Conservation (phyloP, 2,329 filamentous ascomycete genomes). For the Aspergillus candidus region DNA sequence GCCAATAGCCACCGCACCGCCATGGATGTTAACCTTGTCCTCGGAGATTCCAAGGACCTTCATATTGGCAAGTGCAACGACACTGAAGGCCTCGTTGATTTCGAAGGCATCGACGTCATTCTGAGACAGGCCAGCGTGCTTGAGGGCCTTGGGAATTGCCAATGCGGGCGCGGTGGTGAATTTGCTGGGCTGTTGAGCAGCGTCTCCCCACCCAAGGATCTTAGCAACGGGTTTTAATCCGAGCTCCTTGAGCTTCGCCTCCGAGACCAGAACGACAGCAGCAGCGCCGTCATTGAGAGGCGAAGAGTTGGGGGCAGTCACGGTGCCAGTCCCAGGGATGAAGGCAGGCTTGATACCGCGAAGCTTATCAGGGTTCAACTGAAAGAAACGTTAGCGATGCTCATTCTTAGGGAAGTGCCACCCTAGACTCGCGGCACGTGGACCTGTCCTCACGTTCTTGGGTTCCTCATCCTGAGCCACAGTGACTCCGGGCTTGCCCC, state of each 20-base stretch:
- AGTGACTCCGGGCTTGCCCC: constrained; percentile 78
- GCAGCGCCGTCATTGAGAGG: constrained; percentile 93
- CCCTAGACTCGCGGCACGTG: neutral
- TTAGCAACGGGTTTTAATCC: constrained; percentile 87
- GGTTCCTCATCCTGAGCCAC: constrained; percentile 89
- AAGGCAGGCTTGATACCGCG: constrained; percentile 79
- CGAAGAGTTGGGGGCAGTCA: constrained; percentile 94
- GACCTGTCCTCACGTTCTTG: constrained; percentile 61
- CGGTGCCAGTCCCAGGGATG: constrained; percentile 68
- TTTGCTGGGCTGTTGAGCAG: constrained; percentile 81
- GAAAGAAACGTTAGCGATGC: constrained; percentile 2
- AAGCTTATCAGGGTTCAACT: constrained; percentile 74
- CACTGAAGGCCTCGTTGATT: constrained; percentile 99
- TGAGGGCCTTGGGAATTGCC: constrained; percentile 94
- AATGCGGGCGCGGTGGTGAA: constrained; percentile 93
- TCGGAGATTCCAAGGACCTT: constrained; percentile 75
- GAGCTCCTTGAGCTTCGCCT: constrained; percentile 88
- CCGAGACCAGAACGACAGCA: constrained; percentile 86
- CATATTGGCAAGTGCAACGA: constrained; percentile 92
- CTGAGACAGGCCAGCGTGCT: constrained; percentile 78
- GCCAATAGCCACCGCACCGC: constrained; percentile 90
- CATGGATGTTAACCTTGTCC: constrained; percentile 90
- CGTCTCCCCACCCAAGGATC: constrained; percentile 96
- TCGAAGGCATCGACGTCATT: constrained; percentile 86
- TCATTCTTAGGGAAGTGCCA: too few relatives aligned